A percentile compares a stretch with the other conserved stretches of the same genome.
Evolutionary conservation across 768 basidiomycete species (phyloP).

Genomic region (Lactifluus subvellereus): DNA sequence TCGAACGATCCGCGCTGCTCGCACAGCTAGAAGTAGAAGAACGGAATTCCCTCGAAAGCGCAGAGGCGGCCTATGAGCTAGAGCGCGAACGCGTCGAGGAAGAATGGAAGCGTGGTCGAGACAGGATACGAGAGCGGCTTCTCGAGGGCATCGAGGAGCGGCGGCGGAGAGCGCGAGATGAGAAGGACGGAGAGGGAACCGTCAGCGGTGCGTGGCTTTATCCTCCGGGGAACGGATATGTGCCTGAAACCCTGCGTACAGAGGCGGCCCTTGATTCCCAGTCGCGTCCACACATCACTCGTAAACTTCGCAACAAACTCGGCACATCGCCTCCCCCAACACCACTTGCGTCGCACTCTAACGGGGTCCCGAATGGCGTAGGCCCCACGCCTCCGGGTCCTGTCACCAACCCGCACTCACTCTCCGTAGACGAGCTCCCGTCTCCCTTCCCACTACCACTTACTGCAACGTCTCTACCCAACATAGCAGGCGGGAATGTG

Average conservation of each 20-base stretch:
- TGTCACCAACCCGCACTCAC: slow-evolving; percentile 78
- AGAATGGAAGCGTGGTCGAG: slow-evolving; percentile 72
- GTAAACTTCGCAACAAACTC: slow-evolving; percentile 77
- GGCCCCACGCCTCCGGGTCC: slow-evolving; percentile 43
- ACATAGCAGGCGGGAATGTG: slow-evolving; percentile 23
- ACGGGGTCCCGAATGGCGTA: slow-evolving; percentile 36
- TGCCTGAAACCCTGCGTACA: slow-evolving; percentile 28
- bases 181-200: slow-evolving; percentile 86
- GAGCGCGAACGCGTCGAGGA: slow-evolving; percentile 77
- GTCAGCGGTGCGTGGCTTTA: slow-evolving; percentile 48
- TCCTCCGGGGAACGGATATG: neutral
- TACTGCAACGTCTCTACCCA: slow-evolving; percentile 45
- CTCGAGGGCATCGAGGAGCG: slow-evolving; percentile 84
- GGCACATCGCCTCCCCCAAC: slow-evolving; percentile 74
- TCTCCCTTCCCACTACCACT: slow-evolving; percentile 79
- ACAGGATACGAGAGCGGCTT: slow-evolving; percentile 68
- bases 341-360: slow-evolving; percentile 42
- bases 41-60: slow-evolving; percentile 58
- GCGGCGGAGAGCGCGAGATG: slow-evolving; percentile 69
- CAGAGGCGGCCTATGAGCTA: slow-evolving; percentile 68
- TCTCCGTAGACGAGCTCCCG: slow-evolving; percentile 79
- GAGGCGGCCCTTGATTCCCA: slow-evolving; percentile 72
- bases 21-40: slow-evolving; percentile 63
- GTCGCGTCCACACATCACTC: slow-evolving; percentile 73
- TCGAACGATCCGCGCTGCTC: slow-evolving; percentile 73